Conservation (phyloP, 441 rosid genomes). For the Codiaeum variegatum region DNA sequence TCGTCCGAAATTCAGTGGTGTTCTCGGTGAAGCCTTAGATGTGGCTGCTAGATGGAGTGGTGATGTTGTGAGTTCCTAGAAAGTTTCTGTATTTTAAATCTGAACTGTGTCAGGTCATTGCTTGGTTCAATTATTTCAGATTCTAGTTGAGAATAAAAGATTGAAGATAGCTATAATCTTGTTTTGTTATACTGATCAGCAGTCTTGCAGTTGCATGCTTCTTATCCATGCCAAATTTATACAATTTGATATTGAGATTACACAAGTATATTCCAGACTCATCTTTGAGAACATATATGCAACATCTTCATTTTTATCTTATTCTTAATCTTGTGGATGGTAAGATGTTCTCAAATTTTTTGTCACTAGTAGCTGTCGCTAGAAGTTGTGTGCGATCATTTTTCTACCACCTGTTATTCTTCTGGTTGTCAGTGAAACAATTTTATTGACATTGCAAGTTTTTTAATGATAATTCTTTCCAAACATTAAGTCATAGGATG, state of each 20-base stretch:
- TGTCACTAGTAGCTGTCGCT: background rate
- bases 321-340: background rate
- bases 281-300: background rate
- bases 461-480: background rate
- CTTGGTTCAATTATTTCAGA: slow-evolving; percentile 17
- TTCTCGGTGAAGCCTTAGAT: slow-evolving; percentile 95
- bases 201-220: slow-evolving; percentile 8
- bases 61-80: slow-evolving; percentile 88
- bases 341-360: slow-evolving; percentile 4
- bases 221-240: background rate
- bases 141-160: background rate
- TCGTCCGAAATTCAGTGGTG: slow-evolving; percentile 94
- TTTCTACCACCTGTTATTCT: background rate
- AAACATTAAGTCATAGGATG: background rate
- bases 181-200: background rate
- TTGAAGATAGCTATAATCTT: background rate
- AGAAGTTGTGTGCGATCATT: background rate
- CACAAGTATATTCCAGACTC: background rate
- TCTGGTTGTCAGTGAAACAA: background rate
- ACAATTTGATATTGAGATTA: background rate
- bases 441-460: background rate
- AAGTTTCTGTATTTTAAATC: slow-evolving; percentile 14
- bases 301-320: background rate
- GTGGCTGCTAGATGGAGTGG: slow-evolving; percentile 99
- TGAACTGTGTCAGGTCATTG: slow-evolving; percentile 18